Evolutionary conservation across 345 rosid genomes (phyloP), one percentile per base, ranked within the genome.

Genomic region (Euphorbia tirucalli): DNA sequence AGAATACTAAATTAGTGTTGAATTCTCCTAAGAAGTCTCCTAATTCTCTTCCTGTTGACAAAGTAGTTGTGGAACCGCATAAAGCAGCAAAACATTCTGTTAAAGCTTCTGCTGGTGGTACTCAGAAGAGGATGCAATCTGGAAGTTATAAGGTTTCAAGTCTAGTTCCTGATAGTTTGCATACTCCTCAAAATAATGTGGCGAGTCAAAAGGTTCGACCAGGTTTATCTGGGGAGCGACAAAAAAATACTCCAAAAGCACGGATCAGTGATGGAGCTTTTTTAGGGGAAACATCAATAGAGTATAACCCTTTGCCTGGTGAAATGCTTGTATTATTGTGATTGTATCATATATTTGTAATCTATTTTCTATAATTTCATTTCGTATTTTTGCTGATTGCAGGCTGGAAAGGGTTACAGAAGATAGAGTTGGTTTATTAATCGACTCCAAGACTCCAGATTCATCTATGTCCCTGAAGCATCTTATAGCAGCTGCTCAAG

Each of bases 401-500:
- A 88, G 95, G 77, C 65, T 74, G 59, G 87, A 83, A 75, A 69
- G 68, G 71, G 71, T 71, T 71, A 71, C 78, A 65, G 87, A 82
- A 76, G 86, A 80, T 50, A 81, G 79, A 76, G 70, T 61, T 62
- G 66, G 72, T 58, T 78, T 75, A 18, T 72, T 82, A 79, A 61
- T 68, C 16, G 84, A 85, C 71, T 79, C 87, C 71, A 85, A 80
- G 77, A 82, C 87, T 69, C 78, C 85, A 46, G 95, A 90, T 78
- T 83, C 96, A 71, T 72, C 72, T 63, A 72, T 70, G 75, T 87
- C 96, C 55, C 83, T 95, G 93, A 90, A 89, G 83, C 77, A 84
- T 85, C 94, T 95, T 61, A 92, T 92, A 82, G 96, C 99, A 66
- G 96, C 90, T 66, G 98, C 98, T 74, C 98, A 88, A 77, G 98